Evolutionary conservation across 2,329 filamentous ascomycete genomes (phyloP), one percentile per base, ranked within the genome.

Genomic region (Corinectria fuckeliana): DNA sequence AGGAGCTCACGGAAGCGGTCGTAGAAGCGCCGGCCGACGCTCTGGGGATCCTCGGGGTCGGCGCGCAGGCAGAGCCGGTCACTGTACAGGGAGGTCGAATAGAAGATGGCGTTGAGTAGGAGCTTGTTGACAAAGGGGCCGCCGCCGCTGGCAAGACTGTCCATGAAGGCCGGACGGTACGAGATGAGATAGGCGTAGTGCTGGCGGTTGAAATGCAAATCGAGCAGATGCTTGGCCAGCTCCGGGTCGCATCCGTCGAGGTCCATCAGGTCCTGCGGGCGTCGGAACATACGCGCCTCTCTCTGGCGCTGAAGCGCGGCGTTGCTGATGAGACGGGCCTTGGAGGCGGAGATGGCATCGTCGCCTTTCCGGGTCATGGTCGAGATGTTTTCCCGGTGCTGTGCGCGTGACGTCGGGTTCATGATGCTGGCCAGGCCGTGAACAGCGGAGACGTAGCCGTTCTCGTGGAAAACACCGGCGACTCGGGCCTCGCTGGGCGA

Each of bases 51-150:
- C 0, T 67, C 61, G 0, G 75, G 73, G 30, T 75, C 71, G 16
- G 71, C 63, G 3, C 73, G 72, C 6, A 78, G 68, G 14, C 72
- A 73, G 1, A 69, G 60, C 1, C 76, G 70, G 55, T 78, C 73
- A 54, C 76, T 79, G 44, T 77, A 78, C 1, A 77, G 71, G 5
- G 71, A 72, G 3, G 74, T 75, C 9, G 74, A 75, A 44, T 74
- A 77, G 63, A 77, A 80, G 9, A 80, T 78, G 14, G 76, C 74
- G 56, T 78, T 78, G 13, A 78, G 67, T 0, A 78, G 64, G 3
- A 78, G 68, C 50, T 76, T 77, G 25, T 77, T 78, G 9, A 69
- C 68, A 26, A 72, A 78, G 1, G 72, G 72, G 1, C 76, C 75
- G n/a, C 69, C 69, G 0, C 71, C 71, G 18, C 70, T 75, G 1